These are phyloP conservation scores for Nothophytophthora sp. DNA, from an alignment of 352 stramenopile genomes.

Conservation along the genomic window DNA sequence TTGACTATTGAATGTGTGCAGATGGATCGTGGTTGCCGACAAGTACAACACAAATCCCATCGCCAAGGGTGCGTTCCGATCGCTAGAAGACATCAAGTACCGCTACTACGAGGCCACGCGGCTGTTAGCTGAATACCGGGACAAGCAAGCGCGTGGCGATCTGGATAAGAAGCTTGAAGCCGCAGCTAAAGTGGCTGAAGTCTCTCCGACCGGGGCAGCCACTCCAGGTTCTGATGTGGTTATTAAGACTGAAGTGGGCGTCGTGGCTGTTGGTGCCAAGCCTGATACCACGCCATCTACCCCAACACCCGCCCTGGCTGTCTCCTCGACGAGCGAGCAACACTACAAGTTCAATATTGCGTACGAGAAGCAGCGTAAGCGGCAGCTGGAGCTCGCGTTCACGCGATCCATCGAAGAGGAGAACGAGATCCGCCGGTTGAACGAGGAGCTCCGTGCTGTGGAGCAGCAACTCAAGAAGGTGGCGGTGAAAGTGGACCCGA, in stretches of 20 bases:
- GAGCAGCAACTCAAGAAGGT: conserved; percentile 76
- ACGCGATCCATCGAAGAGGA: conserved; percentile 67
- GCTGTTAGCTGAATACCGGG: conserved; percentile 42
- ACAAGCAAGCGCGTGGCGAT: conserved; percentile 21
- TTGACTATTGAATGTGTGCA: conserved; percentile 8
- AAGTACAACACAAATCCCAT: conserved; percentile 52
- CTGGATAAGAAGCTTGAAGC: conserved; percentile 11
- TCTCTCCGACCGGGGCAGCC: neutral
- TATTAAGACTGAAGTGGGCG: no score
- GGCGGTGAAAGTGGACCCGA: conserved; percentile 54
- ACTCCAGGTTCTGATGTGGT: conserved; percentile 1
- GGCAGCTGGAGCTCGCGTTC: conserved; percentile 62
- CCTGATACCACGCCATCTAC: conserved; percentile 7
- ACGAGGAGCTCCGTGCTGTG: conserved; percentile 54
- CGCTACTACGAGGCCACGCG: conserved; percentile 65
- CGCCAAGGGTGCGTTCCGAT: conserved; percentile 32
- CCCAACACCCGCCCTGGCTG: conserved; percentile 1
- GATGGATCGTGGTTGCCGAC: conserved; percentile 65
- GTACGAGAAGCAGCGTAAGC: conserved; percentile 79
- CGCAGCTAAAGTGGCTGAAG: conserved; percentile 1
- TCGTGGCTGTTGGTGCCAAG: no score
- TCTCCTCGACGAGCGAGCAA: conserved; percentile 15
- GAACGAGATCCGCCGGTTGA: conserved; percentile 56
- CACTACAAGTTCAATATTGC: conserved; percentile 61
- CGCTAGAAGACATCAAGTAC: conserved; percentile 75